A percentile compares a stretch with the other conserved stretches of the same genome.
Evolutionary conservation across 352 stramenopile species (phyloP).

Genomic region (Globisporangium heterothallicum): DNA sequence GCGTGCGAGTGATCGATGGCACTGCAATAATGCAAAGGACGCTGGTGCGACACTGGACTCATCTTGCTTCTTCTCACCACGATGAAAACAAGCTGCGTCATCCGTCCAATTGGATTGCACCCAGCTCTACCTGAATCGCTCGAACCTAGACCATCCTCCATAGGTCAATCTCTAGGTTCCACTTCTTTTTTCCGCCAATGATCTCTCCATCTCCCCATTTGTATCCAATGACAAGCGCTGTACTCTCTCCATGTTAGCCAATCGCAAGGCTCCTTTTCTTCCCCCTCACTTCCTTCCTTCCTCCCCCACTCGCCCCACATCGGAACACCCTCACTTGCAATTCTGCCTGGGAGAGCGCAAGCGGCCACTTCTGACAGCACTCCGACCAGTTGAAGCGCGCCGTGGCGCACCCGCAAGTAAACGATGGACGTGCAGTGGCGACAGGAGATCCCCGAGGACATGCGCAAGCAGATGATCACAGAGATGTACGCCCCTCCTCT

Average conservation of each 20-base stretch:
- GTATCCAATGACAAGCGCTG: not conserved
- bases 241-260: not conserved
- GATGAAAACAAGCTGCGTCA: not conserved
- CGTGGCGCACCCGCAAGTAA: not conserved
- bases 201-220: not conserved
- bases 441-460: constrained; percentile 71
- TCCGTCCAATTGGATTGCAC: not conserved
- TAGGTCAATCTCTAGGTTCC: not conserved
- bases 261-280: not conserved
- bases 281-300: not conserved
- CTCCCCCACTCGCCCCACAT: not conserved
- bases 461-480: constrained; percentile 86
- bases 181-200: not conserved
- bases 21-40: no score
- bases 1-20: no score
- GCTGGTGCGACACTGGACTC: no score
- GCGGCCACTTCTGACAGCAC: not conserved
- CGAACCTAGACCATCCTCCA: not conserved
- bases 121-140: not conserved
- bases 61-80: no score
- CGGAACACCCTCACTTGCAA: constrained; percentile 7
- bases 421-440: constrained; percentile 68
- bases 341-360: constrained; percentile 8
- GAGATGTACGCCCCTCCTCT: constrained; percentile 55
- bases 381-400: not conserved